Conservation (phyloP, 1,139 yeast genomes). For the Candida frijolesensis region DNA sequence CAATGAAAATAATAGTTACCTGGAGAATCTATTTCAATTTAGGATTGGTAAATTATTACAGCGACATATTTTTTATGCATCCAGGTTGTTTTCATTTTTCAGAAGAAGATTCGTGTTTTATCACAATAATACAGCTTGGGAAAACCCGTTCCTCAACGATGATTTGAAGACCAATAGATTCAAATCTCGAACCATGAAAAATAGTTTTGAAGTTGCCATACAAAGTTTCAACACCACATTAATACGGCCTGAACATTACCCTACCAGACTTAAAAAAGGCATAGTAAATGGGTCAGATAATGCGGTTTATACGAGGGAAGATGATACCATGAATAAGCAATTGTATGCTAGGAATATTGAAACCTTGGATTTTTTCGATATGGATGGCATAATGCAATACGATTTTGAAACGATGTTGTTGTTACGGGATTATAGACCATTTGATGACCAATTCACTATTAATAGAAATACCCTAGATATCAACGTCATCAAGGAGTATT, state of each 20-base stretch:
- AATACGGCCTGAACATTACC: slow-evolving; percentile 37
- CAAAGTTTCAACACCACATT: slow-evolving; percentile 29
- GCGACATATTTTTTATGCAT: slow-evolving; percentile 30
- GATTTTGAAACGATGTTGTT: slow-evolving; percentile 29
- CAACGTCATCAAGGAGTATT: slow-evolving; percentile 18
- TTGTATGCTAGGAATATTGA: slow-evolving; percentile 32
- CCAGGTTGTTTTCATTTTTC: slow-evolving; percentile 30
- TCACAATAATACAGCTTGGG: slow-evolving; percentile 24
- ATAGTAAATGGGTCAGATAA: background rate
- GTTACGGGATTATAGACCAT: slow-evolving; percentile 32
- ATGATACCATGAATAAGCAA: slow-evolving; percentile 24
- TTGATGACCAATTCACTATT: slow-evolving; percentile 10
- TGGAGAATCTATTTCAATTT: slow-evolving; percentile 13
- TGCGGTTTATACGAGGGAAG: slow-evolving; percentile 22
- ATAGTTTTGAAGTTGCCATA: slow-evolving; percentile 28
- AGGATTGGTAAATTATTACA: slow-evolving; percentile 21
- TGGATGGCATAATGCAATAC: slow-evolving; percentile 24
- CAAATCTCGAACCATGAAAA: slow-evolving; percentile 20
- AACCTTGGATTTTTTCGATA: slow-evolving; percentile 29
- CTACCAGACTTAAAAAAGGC: slow-evolving; percentile 17
- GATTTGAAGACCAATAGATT: slow-evolving; percentile 16
- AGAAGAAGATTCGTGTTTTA: slow-evolving; percentile 24
- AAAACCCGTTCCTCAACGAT: slow-evolving; percentile 16
- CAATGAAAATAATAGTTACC: slow-evolving; percentile 15
- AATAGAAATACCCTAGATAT: slow-evolving; percentile 10